A percentile compares a stretch with the other conserved stretches of the same genome.
Conservation (phyloP, 805 yeast genomes). For the Ogataea pignaliae region DNA sequence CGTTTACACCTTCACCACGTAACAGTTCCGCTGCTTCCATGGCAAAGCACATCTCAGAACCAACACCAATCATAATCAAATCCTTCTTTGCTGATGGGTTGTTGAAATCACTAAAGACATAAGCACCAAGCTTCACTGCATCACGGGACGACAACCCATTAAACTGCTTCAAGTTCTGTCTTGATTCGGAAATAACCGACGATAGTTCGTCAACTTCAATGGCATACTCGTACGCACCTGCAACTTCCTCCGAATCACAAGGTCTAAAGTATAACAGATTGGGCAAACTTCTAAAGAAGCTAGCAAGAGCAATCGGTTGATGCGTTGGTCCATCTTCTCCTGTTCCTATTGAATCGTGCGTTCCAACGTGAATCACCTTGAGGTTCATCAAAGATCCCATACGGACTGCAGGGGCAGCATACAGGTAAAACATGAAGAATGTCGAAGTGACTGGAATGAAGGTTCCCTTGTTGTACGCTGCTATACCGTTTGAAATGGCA, state of each 20-base stretch:
- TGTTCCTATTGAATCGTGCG: constrained; percentile 85
- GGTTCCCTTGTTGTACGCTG: constrained; percentile 94
- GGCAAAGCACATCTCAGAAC: constrained; percentile 86
- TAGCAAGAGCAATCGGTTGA: constrained; percentile 86
- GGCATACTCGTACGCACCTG: constrained; percentile 73
- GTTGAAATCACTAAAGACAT: constrained; percentile 57
- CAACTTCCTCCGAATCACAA: constrained; percentile 82
- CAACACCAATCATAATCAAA: constrained; percentile 80
- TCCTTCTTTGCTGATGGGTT: constrained; percentile 45
- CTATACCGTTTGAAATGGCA: constrained; percentile 94
- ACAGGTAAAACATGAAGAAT: constrained; percentile 81
- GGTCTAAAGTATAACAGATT: constrained; percentile 85
- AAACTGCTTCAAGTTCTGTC: constrained; percentile 88
- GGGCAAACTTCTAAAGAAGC: constrained; percentile 73
- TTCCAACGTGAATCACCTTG: constrained; percentile 82
- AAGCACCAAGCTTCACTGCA: constrained; percentile 92
- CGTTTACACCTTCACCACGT: constrained; percentile 57
- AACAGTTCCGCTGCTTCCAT: constrained; percentile 78
- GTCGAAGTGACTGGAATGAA: constrained; percentile 41
- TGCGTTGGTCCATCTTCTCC: constrained; percentile 95
- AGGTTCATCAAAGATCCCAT: constrained; percentile 77
- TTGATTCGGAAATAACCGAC: constrained; percentile 67
- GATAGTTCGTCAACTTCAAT: constrained; percentile 59
- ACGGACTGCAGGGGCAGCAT: constrained; percentile 85
- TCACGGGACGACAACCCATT: constrained; percentile 79